Evolutionary conservation across 495 filamentous ascomycete species (phyloP).

Genomic region (Paragyromitra xinjiangensis): DNA sequence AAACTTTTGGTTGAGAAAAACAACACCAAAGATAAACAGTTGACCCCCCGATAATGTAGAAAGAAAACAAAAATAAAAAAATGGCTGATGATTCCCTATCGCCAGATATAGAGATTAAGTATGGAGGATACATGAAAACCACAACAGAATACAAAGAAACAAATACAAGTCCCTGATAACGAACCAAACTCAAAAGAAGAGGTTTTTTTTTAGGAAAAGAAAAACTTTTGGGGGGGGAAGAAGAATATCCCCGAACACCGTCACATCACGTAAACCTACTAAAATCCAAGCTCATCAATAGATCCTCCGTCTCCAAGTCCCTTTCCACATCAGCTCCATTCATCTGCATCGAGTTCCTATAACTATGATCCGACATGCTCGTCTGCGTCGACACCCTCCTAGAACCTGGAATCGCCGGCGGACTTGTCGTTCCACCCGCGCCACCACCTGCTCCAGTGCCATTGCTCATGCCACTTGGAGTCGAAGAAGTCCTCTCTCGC

Average conservation of each 20-base stretch:
- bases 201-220: conserved; percentile 23
- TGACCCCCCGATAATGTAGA: conserved; percentile 32
- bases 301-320: conserved; percentile 54
- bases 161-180: conserved; percentile 7
- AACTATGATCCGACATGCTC: conserved; percentile 41
- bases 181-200: conserved; percentile 8
- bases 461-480: conserved; percentile 27
- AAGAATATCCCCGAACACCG: neutral
- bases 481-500: conserved; percentile 66
- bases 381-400: conserved; percentile 50
- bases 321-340: conserved; percentile 49
- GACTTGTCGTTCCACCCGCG: conserved; percentile 39
- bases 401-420: conserved; percentile 31
- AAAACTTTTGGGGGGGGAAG: conserved; percentile 7
- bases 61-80: conserved; percentile 20
- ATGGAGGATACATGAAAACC: conserved; percentile 20
- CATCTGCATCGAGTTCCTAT: conserved; percentile 45
- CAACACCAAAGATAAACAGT: conserved; percentile 16
- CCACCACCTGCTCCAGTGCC: conserved; percentile 21
- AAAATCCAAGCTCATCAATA: conserved; percentile 54
- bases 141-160: conserved; percentile 11
- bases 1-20: conserved; percentile 44
- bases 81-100: neutral
- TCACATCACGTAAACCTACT: conserved; percentile 55
- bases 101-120: conserved; percentile 20